Evolutionary conservation across 192 early-diverging fungal genomes (phyloP).

Genomic region (Backusella liffmaniae): DNA sequence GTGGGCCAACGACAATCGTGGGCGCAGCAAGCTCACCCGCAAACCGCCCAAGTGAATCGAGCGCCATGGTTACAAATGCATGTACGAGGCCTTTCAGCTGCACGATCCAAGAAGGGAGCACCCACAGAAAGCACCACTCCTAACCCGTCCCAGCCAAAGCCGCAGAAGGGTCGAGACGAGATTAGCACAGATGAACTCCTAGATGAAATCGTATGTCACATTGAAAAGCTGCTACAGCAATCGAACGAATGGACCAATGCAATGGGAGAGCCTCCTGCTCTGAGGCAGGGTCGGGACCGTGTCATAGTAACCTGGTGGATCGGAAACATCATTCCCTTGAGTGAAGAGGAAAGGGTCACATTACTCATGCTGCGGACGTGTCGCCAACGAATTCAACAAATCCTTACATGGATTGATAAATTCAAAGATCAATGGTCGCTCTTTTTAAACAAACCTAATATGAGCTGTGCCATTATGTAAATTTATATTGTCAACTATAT

Average conservation of each 20-base stretch:
- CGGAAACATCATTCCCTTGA: constrained; percentile 44
- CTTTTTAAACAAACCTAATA: neutral
- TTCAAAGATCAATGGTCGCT: constrained; percentile 21
- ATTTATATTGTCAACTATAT: neutral
- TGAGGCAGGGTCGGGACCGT: constrained; percentile 40
- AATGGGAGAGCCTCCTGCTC: constrained; percentile 18
- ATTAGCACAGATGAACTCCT: constrained; percentile 15
- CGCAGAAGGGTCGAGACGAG: constrained; percentile 5
- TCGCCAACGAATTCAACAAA: constrained; percentile 40
- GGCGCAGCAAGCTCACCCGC: constrained; percentile 20
- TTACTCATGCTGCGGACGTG: constrained; percentile 42
- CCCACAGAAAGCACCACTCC: neutral
- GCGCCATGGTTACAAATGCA: constrained; percentile 21
- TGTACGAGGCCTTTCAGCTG: constrained; percentile 15
- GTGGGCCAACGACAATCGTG: constrained; percentile 16
- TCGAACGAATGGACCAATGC: constrained; percentile 8
- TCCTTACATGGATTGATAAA: constrained; percentile 42
- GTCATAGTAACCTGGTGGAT: constrained; percentile 51
- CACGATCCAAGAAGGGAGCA: neutral
- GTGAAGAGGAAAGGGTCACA: constrained; percentile 40
- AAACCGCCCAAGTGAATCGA: neutral
- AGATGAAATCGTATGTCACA: constrained; percentile 12
- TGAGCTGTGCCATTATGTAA: neutral
- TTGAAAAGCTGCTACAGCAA: constrained; percentile 12
- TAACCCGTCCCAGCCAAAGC: neutral